Evolutionary conservation across 176 grass and related monocot genomes (phyloP).

Genomic region (Lolium perenne): DNA sequence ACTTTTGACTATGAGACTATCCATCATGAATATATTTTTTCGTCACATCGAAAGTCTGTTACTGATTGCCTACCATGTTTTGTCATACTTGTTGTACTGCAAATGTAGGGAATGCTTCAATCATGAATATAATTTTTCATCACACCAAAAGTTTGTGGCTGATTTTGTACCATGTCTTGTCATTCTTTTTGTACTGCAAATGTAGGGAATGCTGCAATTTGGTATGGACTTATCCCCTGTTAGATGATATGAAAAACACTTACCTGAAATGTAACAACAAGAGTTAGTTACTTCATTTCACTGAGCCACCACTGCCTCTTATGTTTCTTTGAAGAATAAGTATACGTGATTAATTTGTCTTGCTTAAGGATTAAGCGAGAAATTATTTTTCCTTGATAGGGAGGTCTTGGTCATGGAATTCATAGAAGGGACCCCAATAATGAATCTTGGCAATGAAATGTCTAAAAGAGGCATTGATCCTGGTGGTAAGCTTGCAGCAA

Average conservation of each 20-base stretch:
- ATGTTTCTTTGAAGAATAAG: slow-evolving; percentile 33
- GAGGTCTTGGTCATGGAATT: slow-evolving; percentile 97
- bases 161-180: slow-evolving; percentile 7
- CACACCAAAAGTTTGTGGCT: too few relatives aligned
- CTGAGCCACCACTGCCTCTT: slow-evolving; percentile 13
- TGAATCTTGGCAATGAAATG: slow-evolving; percentile 94
- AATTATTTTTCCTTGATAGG: slow-evolving; percentile 49
- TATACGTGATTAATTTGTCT: not conserved
- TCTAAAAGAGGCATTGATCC: slow-evolving; percentile 90
- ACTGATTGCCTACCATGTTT: slow-evolving; percentile 3
- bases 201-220: slow-evolving; percentile 23
- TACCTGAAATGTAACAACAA: not conserved
- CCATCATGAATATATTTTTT: slow-evolving; percentile 22
- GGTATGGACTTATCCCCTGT: slow-evolving; percentile 19
- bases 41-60: slow-evolving; percentile 1
- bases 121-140: not conserved
- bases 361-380: slow-evolving; percentile 22
- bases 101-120: slow-evolving; percentile 27
- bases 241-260: slow-evolving; percentile 31
- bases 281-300: not conserved
- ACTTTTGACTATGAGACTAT: not conserved
- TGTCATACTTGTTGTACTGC: slow-evolving; percentile 20
- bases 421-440: slow-evolving; percentile 91
- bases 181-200: slow-evolving; percentile 21
- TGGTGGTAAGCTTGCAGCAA: slow-evolving; percentile 75